phyloP scores from a whole-genome alignment of 2,329 filamentous ascomycete genomes.

The Canariomyces notabilis region DNA sequence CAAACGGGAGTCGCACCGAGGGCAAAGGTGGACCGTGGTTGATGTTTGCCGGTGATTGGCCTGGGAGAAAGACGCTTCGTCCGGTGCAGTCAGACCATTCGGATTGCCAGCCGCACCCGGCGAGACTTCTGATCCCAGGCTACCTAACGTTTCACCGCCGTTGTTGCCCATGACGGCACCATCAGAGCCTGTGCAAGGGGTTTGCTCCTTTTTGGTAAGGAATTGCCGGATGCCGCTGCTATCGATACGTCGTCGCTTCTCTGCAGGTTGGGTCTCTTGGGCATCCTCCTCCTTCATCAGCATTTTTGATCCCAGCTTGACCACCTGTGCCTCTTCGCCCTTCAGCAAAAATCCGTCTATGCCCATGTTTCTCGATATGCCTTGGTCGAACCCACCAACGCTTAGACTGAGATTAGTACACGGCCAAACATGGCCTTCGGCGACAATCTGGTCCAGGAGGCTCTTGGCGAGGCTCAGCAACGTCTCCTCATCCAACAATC shows the following conservation, averaged over 20 bases:
- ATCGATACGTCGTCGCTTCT: conserved; percentile 42
- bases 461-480: conserved; percentile 73
- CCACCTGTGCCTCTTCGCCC: conserved; percentile 56
- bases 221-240: conserved; percentile 52
- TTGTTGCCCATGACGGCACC: conserved; percentile 24
- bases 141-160: conserved; percentile 26
- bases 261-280: conserved; percentile 24
- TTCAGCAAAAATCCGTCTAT: conserved; percentile 84
- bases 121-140: conserved; percentile 4
- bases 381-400: conserved; percentile 89
- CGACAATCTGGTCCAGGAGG: conserved; percentile 70
- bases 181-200: conserved; percentile 27
- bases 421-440: conserved; percentile 79
- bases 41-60: conserved; percentile 31
- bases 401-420: conserved; percentile 86
- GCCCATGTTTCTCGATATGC: conserved; percentile 73
- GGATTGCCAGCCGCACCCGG: conserved; percentile 5
- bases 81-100: conserved; percentile 1
- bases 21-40: conserved; percentile 47
- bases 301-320: conserved; percentile 36
- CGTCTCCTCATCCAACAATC: conserved; percentile 62
- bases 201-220: conserved; percentile 38
- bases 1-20: conserved; percentile 60
- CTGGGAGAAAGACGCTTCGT: conserved; percentile 16
- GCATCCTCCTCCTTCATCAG: conserved; percentile 23